phyloP scores from a whole-genome alignment of 2,329 filamentous ascomycete species.

The Dothistroma septosporum region DNA sequence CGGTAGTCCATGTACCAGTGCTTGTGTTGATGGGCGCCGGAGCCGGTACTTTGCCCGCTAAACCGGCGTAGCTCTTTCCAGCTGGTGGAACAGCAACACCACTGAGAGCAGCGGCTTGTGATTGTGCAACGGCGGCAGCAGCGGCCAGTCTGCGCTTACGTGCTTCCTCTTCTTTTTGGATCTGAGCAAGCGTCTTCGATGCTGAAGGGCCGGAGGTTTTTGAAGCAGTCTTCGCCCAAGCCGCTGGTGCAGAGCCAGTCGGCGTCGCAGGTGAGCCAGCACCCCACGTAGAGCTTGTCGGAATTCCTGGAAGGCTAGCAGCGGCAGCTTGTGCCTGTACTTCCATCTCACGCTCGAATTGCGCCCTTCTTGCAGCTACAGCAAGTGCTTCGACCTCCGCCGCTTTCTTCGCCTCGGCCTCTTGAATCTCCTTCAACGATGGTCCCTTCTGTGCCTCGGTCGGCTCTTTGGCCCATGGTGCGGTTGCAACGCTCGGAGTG shows the following conservation, averaged over 20 bases:
- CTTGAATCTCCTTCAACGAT: conserved; percentile 93
- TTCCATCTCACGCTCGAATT: conserved; percentile 74
- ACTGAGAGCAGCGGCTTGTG: conserved; percentile 40
- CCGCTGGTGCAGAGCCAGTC: conserved; percentile 43
- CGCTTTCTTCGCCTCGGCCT: conserved; percentile 87
- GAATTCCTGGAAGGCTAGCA: conserved; percentile 64
- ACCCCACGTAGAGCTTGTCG: conserved; percentile 85
- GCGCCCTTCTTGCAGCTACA: conserved; percentile 69
- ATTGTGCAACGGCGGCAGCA: conserved; percentile 45
- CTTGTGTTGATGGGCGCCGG: conserved; percentile 39
- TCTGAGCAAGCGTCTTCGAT: conserved; percentile 92
- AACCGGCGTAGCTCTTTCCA: conserved; percentile 89
- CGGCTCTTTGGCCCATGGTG: conserved; percentile 90
- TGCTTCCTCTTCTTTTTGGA: conserved; percentile 91
- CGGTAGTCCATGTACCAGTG: conserved; percentile 82
- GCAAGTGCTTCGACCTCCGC: conserved; percentile 82
- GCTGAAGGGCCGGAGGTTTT: conserved; percentile 47
- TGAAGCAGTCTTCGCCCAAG: conserved; percentile 63
- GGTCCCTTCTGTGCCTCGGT: conserved; percentile 72
- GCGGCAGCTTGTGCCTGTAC: conserved; percentile 52
- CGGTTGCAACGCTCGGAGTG: conserved; percentile 66
- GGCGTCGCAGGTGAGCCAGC: conserved; percentile 65
- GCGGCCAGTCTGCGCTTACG: conserved; percentile 72
- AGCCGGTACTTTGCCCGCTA: conserved; percentile 70
- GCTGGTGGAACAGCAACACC: conserved; percentile 43